Evolutionary conservation across 306 rosid species (phyloP).

Genomic region (Datisca glomerata): DNA sequence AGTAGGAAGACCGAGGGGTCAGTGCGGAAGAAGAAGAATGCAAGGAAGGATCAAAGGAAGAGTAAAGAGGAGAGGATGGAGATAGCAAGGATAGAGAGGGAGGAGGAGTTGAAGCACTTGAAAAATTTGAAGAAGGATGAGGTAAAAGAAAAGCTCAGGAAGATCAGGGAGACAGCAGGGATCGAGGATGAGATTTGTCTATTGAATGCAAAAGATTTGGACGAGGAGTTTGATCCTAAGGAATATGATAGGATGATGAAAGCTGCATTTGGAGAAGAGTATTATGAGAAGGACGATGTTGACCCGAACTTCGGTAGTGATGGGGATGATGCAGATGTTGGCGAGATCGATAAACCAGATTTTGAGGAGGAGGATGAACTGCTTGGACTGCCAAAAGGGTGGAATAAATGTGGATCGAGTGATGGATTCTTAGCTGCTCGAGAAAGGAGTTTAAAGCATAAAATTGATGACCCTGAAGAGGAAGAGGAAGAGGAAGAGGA

Average conservation of each 20-base stretch:
- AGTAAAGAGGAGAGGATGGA: conserved; percentile 85
- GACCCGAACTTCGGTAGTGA: conserved; percentile 37
- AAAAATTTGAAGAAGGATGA: conserved; percentile 92
- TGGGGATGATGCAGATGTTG: conserved; percentile 27
- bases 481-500: conserved; percentile 7
- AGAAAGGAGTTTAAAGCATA: conserved; percentile 37
- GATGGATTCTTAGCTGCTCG: conserved; percentile 65
- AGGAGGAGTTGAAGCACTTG: conserved; percentile 79
- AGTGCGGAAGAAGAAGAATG: conserved; percentile 69
- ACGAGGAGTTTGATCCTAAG: conserved; percentile 70
- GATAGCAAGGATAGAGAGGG: conserved; percentile 64
- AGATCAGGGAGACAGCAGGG: conserved; percentile 67
- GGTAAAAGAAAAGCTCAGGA: conserved; percentile 52
- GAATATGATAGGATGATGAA: conserved; percentile 89
- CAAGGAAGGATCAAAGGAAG: conserved; percentile 80
- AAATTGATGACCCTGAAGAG: conserved; percentile 26
- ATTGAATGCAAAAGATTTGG: conserved; percentile 45
- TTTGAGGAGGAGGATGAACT: conserved; percentile 77
- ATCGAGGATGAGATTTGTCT: conserved; percentile 40
- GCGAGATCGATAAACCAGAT: conserved; percentile 61
- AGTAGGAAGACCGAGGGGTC: conserved; percentile 61
- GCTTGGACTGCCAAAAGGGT: conserved; percentile 70
- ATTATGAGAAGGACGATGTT: conserved; percentile 54
- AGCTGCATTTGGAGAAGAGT: conserved; percentile 50
- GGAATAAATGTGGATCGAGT: conserved; percentile 39